These are phyloP conservation scores for Tylopilus sp. DNA, from an alignment of 1,284 basidiomycete genomes.

Conservation along the genomic window DNA sequence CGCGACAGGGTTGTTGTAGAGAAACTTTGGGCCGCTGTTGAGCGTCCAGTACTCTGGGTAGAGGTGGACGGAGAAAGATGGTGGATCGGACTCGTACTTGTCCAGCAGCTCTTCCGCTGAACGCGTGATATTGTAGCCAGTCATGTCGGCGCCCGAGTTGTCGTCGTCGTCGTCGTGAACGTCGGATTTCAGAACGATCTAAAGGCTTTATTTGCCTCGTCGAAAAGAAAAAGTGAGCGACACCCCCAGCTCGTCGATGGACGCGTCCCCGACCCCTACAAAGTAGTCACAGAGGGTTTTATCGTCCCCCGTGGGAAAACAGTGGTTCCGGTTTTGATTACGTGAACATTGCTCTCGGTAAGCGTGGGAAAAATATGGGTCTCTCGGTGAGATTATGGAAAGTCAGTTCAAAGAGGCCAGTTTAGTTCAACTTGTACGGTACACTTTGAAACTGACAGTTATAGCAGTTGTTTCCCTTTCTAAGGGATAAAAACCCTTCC, in stretches of 20 bases:
- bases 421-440: conserved; percentile 6
- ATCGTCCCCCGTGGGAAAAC: too few species aligned
- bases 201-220: neutral
- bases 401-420: conserved; percentile 58
- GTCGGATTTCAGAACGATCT: neutral
- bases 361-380: conserved; percentile 30
- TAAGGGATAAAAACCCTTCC: conserved; percentile 84
- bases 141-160: conserved; percentile 41
- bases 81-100: conserved; percentile 49
- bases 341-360: conserved; percentile 16
- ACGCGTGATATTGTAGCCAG: conserved; percentile 68
- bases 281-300: too few species aligned
- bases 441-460: conserved; percentile 16
- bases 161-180: conserved; percentile 10
- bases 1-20: conserved; percentile 73
- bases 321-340: conserved; percentile 11
- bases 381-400: conserved; percentile 44
- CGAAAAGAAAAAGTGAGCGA: neutral
- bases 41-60: conserved; percentile 75
- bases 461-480: conserved; percentile 75
- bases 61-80: conserved; percentile 73
- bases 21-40: conserved; percentile 71
- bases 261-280: too few species aligned
- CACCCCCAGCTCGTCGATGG: conserved; percentile 7
- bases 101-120: conserved; percentile 56